Evolutionary conservation across 352 stramenopile species (phyloP), one percentile per base, ranked within the genome.

Genomic region (Globisporangium spiculum): DNA sequence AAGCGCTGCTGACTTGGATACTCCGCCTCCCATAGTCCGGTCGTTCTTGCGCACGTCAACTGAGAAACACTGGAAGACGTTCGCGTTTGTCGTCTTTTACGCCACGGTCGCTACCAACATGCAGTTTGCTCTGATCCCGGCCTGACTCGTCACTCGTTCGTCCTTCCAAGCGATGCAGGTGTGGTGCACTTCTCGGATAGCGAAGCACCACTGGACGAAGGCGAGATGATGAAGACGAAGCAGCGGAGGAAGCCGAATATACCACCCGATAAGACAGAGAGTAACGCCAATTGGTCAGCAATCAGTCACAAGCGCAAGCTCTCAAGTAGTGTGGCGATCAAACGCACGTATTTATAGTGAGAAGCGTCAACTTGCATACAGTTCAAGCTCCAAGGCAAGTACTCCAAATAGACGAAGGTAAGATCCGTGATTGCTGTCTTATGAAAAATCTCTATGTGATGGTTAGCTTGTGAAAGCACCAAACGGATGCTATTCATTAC

Each of bases 21-120:
- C 65, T 10, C 78, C 78, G 48, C 76, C 78, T 38, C 78, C 78
- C 78, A 86, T 86, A 30, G 6, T 75, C 56, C 56, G 26, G n/a
- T 14, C 22, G 14, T 44, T 60, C 30, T 38, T 18, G 27, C 27
- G 18, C 7, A 56, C 38, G 67, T 55, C 22, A 36, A 30, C 54
- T 44, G 62, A 60, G 30, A 10, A 4, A 58, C 18, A 2, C 38
- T 20, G 34, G 26, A 14, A 18, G 55, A 12, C 32, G 8, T 27
- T 27, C 32, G n/a, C 22, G 30, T 52, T 48, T 57, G 20, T 32
- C 38, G 24, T 30, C 12, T 24, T 50, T 66, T 36, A 60, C 4
- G 46, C 22, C 18, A 10, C 60, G 4, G 5, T 66, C 10, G 12
- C 30, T 20, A 53, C 46, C 30, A 27, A 66, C 60, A 66, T 66